phyloP scores from a whole-genome alignment of 208 protist genomes.

The Crithidia bombi region DNA sequence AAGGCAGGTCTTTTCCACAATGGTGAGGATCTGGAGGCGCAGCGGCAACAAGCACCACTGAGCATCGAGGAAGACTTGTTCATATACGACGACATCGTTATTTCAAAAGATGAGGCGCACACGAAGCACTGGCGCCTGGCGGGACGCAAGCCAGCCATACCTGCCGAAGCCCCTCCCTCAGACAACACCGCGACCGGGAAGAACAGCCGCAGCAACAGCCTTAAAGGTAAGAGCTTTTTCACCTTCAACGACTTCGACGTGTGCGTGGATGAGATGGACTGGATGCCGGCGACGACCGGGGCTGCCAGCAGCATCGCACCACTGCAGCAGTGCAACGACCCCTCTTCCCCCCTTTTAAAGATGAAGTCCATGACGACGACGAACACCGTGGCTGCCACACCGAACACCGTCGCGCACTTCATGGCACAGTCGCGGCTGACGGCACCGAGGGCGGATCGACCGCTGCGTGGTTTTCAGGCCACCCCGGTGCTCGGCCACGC shows the following conservation, averaged over 20 bases:
- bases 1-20: slow-evolving; percentile 11
- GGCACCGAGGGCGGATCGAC: slow-evolving; percentile 19
- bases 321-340: slow-evolving; percentile 6
- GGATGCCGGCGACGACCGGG: slow-evolving; percentile 27
- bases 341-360: background rate
- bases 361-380: slow-evolving; percentile 36
- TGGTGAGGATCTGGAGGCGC: slow-evolving; percentile 74
- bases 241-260: slow-evolving; percentile 87
- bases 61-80: slow-evolving; percentile 80
- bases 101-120: slow-evolving; percentile 73
- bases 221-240: slow-evolving; percentile 43
- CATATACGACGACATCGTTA: slow-evolving; percentile 86
- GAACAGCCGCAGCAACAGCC: slow-evolving; percentile 20
- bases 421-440: slow-evolving; percentile 6
- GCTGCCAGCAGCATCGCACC: background rate
- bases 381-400: slow-evolving; percentile 30
- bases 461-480: slow-evolving; percentile 44
- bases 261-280: slow-evolving; percentile 84
- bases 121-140: slow-evolving; percentile 77
- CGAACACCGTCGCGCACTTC: slow-evolving; percentile 43
- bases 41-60: slow-evolving; percentile 58
- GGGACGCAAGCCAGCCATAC: slow-evolving; percentile 48
- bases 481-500: slow-evolving; percentile 68
- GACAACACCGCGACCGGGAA: background rate
- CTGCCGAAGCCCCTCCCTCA: background rate